Evolutionary conservation across 352 stramenopile genomes (phyloP), one percentile per base, ranked within the genome.

Genomic region (Phytophthora hibernalis): DNA sequence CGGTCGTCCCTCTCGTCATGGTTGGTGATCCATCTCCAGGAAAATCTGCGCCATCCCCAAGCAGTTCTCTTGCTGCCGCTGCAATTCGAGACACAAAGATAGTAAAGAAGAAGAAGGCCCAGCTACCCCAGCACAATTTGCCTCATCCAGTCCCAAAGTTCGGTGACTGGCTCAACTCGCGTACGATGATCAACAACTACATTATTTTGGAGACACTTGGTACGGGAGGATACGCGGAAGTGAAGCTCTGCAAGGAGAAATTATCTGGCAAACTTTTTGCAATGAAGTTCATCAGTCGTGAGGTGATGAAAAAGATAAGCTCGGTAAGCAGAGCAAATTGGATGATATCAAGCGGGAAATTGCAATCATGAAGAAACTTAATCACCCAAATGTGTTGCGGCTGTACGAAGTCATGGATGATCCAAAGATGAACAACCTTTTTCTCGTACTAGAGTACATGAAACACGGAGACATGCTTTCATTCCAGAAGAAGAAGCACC

Each of bases 381-480:
- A 90, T 26, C 97, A 99, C 76, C 96, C 96, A 3, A 98, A 99
- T 56, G 80, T 99, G 0, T 71, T 99, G 8, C 74, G 83, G 16
- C 68, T 99, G 18, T 96, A 96, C 64, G 96, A 99, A 76, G 96
- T 99, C 13, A 98, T 99, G 81, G 96, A 99, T 70, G 96, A 96
- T 51, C 87, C 93, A 5, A 94, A 95, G 42, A 92, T 94, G 58
- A 96, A 98, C 76, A 95, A 96, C 40, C 76, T 99, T 1, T 98
- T 98, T 55, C 90, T 99, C 63, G 95, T 99, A 2, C 77, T 99
- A n/a, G 97, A 99, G 73, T 99, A 98, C 79, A 97, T 99, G 77
- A 89, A 91, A 33, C 77, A 92, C 54, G 83, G 85, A 45, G 83
- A 92, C 21, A 68, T 92, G 68, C 65, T 92, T 9, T 87, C 80